A percentile compares a stretch with the other conserved stretches of the same genome.
These are phyloP conservation scores for Cladosporium sphaerospermum DNA, from an alignment of 2,329 filamentous ascomycete species.

Conservation along the genomic window DNA sequence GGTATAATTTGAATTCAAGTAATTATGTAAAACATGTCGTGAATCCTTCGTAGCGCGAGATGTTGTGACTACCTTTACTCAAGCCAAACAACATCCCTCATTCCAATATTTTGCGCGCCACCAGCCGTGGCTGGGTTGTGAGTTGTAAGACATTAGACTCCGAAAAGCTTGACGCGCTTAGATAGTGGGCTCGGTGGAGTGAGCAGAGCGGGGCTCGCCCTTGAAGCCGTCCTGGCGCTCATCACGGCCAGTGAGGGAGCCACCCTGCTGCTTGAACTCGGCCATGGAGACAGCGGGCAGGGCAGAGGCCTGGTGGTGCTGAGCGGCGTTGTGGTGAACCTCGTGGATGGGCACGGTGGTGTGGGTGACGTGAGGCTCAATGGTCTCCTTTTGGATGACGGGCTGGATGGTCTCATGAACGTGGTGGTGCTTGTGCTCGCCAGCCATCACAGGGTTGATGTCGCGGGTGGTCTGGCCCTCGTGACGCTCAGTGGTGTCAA, in stretches of 20 bases:
- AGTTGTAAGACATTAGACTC: not conserved
- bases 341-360: conserved; percentile 68
- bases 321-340: conserved; percentile 59
- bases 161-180: not conserved
- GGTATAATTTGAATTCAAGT: too few relatives aligned
- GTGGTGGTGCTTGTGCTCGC: conserved; percentile 60
- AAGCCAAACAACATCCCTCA: not conserved
- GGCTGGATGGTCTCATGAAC: conserved; percentile 66
- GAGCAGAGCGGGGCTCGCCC: conserved; percentile 50
- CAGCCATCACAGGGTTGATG: conserved; percentile 46
- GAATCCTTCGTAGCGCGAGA: too few relatives aligned
- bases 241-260: conserved; percentile 48
- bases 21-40: too few relatives aligned
- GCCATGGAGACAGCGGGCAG: conserved; percentile 59
- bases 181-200: not conserved
- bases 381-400: conserved; percentile 62
- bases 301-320: conserved; percentile 59
- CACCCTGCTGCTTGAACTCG: conserved; percentile 56
- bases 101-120: not conserved
- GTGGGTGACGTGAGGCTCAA: conserved; percentile 62
- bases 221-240: conserved; percentile 55
- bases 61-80: not conserved
- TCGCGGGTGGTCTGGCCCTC: conserved; percentile 46
- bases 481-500: conserved; percentile 42
- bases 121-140: not conserved